Percentiles rank a stretch among this genome's conserved stretches.
These are phyloP conservation scores for Thermochaetoides dissita DNA, from an alignment of 2,329 filamentous ascomycete genomes.

Conservation along the genomic window DNA sequence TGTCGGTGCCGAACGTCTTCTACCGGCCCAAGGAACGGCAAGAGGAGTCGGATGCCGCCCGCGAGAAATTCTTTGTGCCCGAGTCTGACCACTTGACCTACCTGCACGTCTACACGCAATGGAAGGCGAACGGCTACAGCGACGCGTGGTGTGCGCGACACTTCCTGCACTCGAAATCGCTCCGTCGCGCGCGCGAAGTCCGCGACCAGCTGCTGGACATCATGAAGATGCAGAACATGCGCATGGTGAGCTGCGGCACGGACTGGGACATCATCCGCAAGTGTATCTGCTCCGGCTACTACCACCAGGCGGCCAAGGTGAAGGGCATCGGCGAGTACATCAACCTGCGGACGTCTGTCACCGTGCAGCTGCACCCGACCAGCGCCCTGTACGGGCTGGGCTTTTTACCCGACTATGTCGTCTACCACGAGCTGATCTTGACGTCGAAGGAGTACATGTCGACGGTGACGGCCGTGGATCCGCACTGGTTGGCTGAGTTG, in stretches of 20 bases:
- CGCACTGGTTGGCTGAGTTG: slow-evolving; percentile 91
- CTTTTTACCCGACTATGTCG: slow-evolving; percentile 88
- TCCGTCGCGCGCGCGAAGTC: slow-evolving; percentile 85
- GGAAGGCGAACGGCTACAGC: slow-evolving; percentile 78
- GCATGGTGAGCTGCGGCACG: slow-evolving; percentile 74
- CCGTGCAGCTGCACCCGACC: slow-evolving; percentile 87
- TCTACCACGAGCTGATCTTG: slow-evolving; percentile 95
- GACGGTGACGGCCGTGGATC: slow-evolving; percentile 88
- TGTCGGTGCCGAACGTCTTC: slow-evolving; percentile 91
- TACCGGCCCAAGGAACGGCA: slow-evolving; percentile 93
- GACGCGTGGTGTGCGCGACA: slow-evolving; percentile 89
- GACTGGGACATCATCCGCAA: slow-evolving; percentile 94
- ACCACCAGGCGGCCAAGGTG: slow-evolving; percentile 91
- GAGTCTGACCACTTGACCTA: slow-evolving; percentile 95
- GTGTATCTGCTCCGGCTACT: slow-evolving; percentile 95
- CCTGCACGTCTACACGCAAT: slow-evolving; percentile 89
- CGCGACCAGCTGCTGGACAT: slow-evolving; percentile 88
- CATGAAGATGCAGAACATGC: slow-evolving; percentile 86
- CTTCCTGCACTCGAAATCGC: slow-evolving; percentile 88
- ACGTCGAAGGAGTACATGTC: slow-evolving; percentile 98
- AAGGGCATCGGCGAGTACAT: slow-evolving; percentile 96
- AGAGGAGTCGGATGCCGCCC: slow-evolving; percentile 86
- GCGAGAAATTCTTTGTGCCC: slow-evolving; percentile 96
- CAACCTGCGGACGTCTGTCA: slow-evolving; percentile 87
- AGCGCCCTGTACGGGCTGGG: slow-evolving; percentile 84